A percentile compares a stretch with the other conserved stretches of the same genome.
phyloP scores from a whole-genome alignment of 192 early-diverging fungal genomes.

The Funneliformis geosporum region DNA sequence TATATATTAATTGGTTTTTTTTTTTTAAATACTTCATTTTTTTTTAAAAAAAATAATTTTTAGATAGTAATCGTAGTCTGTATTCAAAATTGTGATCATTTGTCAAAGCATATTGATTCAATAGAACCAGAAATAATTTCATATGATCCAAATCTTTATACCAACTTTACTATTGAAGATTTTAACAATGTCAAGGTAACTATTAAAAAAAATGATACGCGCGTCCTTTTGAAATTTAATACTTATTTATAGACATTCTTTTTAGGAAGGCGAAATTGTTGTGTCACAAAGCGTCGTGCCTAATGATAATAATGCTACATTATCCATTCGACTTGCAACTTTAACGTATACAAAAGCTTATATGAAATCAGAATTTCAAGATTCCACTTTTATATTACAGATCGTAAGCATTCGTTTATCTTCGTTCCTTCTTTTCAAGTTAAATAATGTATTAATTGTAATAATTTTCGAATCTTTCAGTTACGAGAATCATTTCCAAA shows the following conservation, averaged over 20 bases:
- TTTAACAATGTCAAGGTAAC: background rate
- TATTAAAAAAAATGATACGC: background rate
- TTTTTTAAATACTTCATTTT: background rate
- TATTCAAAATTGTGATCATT: background rate
- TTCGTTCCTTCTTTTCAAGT: background rate
- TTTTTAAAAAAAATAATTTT: background rate
- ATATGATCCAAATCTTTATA: background rate
- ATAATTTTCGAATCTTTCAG: background rate
- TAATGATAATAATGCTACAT: background rate
- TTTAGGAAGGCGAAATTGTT: background rate
- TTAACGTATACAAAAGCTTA: background rate
- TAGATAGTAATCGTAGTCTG: background rate
- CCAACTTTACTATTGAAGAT: background rate
- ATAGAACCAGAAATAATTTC: background rate
- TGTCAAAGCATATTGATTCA: background rate
- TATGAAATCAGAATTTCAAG: background rate
- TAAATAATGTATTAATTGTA: no score
- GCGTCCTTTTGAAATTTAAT: no score
- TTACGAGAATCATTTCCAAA: background rate
- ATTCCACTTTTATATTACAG: background rate
- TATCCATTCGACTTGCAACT: background rate
- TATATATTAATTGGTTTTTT: background rate
- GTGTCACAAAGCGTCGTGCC: background rate
- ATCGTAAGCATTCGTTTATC: background rate
- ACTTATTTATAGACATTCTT: background rate